phyloP scores from a whole-genome alignment of 1,284 basidiomycete genomes.

The Cystobasidiaceae sp. region DNA sequence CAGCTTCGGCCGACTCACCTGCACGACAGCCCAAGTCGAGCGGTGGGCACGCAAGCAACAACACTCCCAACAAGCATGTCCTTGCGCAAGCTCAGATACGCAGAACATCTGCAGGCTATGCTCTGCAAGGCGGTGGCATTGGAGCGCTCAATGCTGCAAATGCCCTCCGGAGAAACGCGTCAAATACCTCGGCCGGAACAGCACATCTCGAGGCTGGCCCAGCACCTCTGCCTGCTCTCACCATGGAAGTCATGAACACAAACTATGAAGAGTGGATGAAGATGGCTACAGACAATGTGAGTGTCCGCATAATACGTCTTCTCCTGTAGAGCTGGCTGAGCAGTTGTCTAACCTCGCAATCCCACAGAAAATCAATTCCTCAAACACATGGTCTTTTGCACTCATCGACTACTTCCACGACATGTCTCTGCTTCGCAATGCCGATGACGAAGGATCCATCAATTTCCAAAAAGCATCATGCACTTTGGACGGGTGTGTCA shows the following conservation, averaged over 20 bases:
- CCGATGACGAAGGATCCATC: constrained; percentile 77
- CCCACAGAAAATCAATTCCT: constrained; percentile 91
- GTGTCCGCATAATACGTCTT: constrained; percentile 44
- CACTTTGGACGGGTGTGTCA: constrained; percentile 97
- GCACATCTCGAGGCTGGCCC: background rate
- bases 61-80: background rate
- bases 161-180: constrained; percentile 6
- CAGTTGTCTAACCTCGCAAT: background rate
- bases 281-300: constrained; percentile 95
- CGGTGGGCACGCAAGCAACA: background rate
- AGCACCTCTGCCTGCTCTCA: background rate
- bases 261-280: constrained; percentile 97
- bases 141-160: constrained; percentile 26
- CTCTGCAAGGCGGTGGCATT: constrained; percentile 22
- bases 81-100: constrained; percentile 6
- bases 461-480: constrained; percentile 98
- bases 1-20: constrained; percentile 5
- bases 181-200: background rate
- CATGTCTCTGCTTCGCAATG: constrained; percentile 91
- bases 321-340: background rate
- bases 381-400: constrained; percentile 96
- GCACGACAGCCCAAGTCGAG: background rate
- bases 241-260: constrained; percentile 31
- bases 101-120: constrained; percentile 27
- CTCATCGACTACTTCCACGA: constrained; percentile 99